Evolutionary conservation across 2,329 filamentous ascomycete species (phyloP), one percentile per base, ranked within the genome.

Genomic region (Arthrobotrys musiformis): DNA sequence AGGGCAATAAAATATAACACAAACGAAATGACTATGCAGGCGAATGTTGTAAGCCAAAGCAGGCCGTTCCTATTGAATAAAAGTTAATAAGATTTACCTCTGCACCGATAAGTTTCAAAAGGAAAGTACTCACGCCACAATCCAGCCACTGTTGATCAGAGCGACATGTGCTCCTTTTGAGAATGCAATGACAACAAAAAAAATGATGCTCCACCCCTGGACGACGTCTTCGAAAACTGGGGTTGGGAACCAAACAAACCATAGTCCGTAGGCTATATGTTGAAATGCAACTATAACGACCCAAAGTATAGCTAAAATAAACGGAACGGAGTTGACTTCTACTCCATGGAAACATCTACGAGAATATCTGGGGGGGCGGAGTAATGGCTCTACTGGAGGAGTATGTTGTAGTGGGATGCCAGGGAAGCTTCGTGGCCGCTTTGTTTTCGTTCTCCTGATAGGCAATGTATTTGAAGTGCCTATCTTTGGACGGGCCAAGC

Each of bases 161-260:
- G 73, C 66, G 17, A 66, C 33, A 42, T 66, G 70, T 42, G 62
- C 50, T 28, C 66, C 66, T 62, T 70, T 70, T 17, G 73, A 70
- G 35, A 77, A 67, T 54, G 66, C 48, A 62, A 77, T 61, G 8
- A 58, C 66, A 30, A 70, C 8, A 22, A 77, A 67, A 50, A 77
- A 77, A 54, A 70, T 17, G 30, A 77, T 70, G 33, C 73, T 70
- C 73, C 73, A 77, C n/a, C 48, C 58, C 37, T 77, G 73, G n/a
- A 77, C 30, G 2, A 35, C 60, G 33, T 19, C 17, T 19, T 77
- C 58, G 17, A 77, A 77, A n/a, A 70, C 24, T 15, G 50, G 66
- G 6, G 66, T 70, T 9, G 73, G 73, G 22, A 77, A 77, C 73
- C 73, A 77, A 42, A 70, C 66, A 58, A 60, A 77, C 73, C 73